Evolutionary conservation across 2,329 filamentous ascomycete species (phyloP).

Genomic region (Penicillium concentricum): DNA sequence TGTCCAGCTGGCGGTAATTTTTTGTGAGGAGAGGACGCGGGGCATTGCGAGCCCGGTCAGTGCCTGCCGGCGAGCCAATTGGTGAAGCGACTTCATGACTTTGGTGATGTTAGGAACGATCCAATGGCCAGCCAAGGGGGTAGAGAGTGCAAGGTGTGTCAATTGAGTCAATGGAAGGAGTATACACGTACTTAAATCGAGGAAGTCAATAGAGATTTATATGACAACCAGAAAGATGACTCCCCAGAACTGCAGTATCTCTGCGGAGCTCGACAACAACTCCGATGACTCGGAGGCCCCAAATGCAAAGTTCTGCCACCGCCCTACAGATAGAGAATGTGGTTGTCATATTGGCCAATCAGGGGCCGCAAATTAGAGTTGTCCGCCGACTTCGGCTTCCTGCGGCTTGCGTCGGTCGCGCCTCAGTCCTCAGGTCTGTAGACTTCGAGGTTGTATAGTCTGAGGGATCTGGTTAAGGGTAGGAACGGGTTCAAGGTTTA

Average conservation of each 20-base stretch:
- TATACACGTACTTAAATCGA: background rate
- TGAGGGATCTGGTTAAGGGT: background rate
- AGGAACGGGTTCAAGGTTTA: background rate
- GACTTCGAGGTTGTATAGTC: too few species aligned
- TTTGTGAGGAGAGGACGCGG: constrained; percentile 25
- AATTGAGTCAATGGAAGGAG: constrained; percentile 5
- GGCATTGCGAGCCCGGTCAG: constrained; percentile 26
- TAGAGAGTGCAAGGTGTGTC: background rate
- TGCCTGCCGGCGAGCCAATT: constrained; percentile 35
- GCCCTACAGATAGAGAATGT: constrained; percentile 9
- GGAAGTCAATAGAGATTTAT: constrained; percentile 20
- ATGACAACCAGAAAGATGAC: constrained; percentile 19
- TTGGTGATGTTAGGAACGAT: background rate
- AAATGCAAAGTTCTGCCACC: constrained; percentile 12
- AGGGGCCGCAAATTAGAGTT: background rate
- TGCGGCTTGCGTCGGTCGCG: constrained; percentile 1
- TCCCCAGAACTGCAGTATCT: constrained; percentile 15
- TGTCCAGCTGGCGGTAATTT: constrained; percentile 34
- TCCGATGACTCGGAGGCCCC: constrained; percentile 21
- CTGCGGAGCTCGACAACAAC: constrained; percentile 28
- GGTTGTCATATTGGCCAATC: constrained; percentile 8
- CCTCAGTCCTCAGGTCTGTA: constrained; percentile 11
- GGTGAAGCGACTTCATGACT: constrained; percentile 37
- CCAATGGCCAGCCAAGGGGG: constrained; percentile 1
- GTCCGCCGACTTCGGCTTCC: constrained; percentile 19